Evolutionary conservation across 2,329 filamentous ascomycete species (phyloP), one percentile per base, ranked within the genome.

Genomic region (Blastomyces parvus): DNA sequence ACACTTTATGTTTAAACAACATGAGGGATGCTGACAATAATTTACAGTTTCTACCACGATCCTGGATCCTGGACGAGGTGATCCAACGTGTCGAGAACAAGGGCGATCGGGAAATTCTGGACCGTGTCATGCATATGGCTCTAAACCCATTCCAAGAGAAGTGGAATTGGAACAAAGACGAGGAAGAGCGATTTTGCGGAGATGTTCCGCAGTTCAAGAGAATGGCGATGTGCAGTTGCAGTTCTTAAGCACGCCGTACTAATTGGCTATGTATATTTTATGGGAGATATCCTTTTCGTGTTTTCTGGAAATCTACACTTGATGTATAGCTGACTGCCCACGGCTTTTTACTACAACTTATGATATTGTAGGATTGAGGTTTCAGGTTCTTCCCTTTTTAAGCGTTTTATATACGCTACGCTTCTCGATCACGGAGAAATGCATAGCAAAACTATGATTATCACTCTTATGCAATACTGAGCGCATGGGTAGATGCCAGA

Each of bases 151-250:
- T 97, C 70, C 83, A 90, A 63, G 93, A 97, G 76, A 79, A 56
- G 71, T 81, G 69, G 76, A 77, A 67, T 80, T 83, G 80, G 63
- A 80, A 94, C 67, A 79, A 78, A 61, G 84, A 86, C 19, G 90
- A 96, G 72, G 93, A 96, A 74, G 82, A 87, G 69, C 82, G 92
- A 66, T 96, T 90, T 80, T 90, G 87, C 69, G 88, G 89, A 1
- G 91, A 97, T 76, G 90, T 96, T 62, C 93, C 93, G 0, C 86
- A 83, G 72, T 82, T 82, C 56, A 86, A 87, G 76, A 84, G 90
- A 68, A 89, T 89, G 42, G 86, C 96, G 84, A 93, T 97, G 79
- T 97, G 94, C 75, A 96, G 90, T 73, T 99, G 94, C 77, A 96
- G 91, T 74, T 97, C 93, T 30, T 96, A 42, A 62, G 56, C 30